Evolutionary conservation across 306 rosid species (phyloP).

Genomic region (Calophaca sinica): DNA sequence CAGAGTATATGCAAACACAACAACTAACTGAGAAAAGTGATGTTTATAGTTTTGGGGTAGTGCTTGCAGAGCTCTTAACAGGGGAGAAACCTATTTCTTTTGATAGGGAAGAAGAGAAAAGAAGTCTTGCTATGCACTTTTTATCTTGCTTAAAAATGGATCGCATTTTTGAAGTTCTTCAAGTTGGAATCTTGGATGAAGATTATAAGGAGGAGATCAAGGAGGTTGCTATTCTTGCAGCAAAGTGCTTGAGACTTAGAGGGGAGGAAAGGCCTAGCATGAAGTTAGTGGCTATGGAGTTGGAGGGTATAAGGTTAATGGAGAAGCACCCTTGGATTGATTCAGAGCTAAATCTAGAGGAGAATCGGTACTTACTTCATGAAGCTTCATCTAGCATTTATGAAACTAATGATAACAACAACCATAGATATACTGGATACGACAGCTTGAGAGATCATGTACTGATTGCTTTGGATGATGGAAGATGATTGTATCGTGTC

Average conservation of each 20-base stretch:
- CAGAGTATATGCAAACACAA: slow-evolving; percentile 42
- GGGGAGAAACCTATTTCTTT: slow-evolving; percentile 47
- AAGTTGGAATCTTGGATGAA: slow-evolving; percentile 27
- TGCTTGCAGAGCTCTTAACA: slow-evolving; percentile 27
- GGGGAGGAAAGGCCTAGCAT: slow-evolving; percentile 42
- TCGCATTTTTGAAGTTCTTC: slow-evolving; percentile 39
- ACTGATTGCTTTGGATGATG: slow-evolving; percentile 2
- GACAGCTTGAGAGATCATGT: slow-evolving; percentile 12
- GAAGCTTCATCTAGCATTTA: not conserved
- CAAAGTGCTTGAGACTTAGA: slow-evolving; percentile 20
- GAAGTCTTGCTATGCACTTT: slow-evolving; percentile 39
- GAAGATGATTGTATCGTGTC: slow-evolving; percentile 5
- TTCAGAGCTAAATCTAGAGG: not conserved
- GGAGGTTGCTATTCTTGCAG: slow-evolving; percentile 43
- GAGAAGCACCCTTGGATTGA: slow-evolving; percentile 16
- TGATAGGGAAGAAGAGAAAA: slow-evolving; percentile 32
- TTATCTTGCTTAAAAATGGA: slow-evolving; percentile 43
- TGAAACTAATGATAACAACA: not conserved
- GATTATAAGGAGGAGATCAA: slow-evolving; percentile 31
- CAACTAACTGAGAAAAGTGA: slow-evolving; percentile 32
- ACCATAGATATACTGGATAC: not conserved
- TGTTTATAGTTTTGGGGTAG: slow-evolving; percentile 46
- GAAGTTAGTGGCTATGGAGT: slow-evolving; percentile 55
- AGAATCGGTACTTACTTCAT: slow-evolving; percentile 11
- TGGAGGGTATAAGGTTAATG: slow-evolving; percentile 47